phyloP scores from a whole-genome alignment of 1,139 yeast species.

The Geotrichum australiense region DNA sequence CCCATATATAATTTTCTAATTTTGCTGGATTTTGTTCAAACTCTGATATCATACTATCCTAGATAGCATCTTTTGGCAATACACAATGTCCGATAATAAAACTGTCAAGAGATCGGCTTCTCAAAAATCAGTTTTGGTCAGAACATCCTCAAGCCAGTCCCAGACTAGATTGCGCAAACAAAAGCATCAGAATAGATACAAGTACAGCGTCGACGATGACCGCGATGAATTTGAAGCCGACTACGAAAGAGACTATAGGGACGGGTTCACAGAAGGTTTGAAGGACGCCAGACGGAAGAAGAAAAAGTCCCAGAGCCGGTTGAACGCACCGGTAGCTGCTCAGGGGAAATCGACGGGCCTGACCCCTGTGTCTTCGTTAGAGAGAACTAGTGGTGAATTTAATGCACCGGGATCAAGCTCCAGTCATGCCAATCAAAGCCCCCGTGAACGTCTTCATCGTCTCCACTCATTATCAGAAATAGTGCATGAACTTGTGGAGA shows the following conservation, averaged over 20 bases:
- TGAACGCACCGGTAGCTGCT: too few species aligned
- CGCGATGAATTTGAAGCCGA: constrained; percentile 55
- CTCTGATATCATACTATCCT: too few species aligned
- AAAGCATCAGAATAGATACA: constrained; percentile 9
- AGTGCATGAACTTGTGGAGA: constrained; percentile 12
- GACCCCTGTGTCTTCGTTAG: too few species aligned
- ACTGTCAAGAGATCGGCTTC: not conserved
- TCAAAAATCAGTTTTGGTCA: constrained; percentile 6
- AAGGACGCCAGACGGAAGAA: constrained; percentile 31
- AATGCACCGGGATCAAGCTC: too few species aligned
- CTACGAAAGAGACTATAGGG: constrained; percentile 55
- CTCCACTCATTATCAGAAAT: not conserved
- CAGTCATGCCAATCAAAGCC: too few species aligned
- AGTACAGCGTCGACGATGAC: constrained; percentile 59
- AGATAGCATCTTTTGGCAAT: too few species aligned
- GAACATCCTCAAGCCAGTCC: constrained; percentile 1
- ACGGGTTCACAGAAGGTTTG: constrained; percentile 67
- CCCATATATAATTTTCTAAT: too few species aligned
- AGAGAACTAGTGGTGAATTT: too few species aligned
- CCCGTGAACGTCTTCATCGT: too few species aligned
- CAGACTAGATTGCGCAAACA: not conserved
- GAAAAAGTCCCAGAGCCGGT: not conserved
- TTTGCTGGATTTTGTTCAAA: too few species aligned
- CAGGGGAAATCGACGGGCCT: too few species aligned
- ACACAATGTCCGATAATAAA: constrained; percentile 1